Percentiles rank a stretch among this genome's conserved stretches.
These are phyloP conservation scores for Zoysia matrella DNA, from an alignment of 202 grass and related monocot genomes.

Conservation along the genomic window DNA sequence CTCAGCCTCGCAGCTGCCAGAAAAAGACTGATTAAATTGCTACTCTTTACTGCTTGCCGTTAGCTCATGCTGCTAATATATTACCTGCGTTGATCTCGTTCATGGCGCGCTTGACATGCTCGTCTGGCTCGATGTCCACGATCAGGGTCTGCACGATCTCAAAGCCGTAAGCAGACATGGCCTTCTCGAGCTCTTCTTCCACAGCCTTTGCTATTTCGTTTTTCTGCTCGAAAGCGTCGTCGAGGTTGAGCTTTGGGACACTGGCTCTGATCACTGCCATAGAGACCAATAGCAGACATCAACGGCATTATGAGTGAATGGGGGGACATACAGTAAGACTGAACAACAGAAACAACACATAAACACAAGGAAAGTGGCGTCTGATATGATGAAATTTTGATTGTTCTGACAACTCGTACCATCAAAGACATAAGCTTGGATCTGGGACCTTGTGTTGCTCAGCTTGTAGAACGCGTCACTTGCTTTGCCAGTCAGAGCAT, in stretches of 20 bases:
- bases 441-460: slow-evolving; percentile 76
- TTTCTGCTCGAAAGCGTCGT: slow-evolving; percentile 75
- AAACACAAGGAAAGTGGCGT: background rate
- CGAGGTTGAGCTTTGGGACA: slow-evolving; percentile 65
- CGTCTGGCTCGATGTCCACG: slow-evolving; percentile 90
- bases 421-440: slow-evolving; percentile 87
- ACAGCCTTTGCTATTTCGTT: slow-evolving; percentile 71
- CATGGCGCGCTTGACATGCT: slow-evolving; percentile 84
- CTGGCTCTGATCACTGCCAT: slow-evolving; percentile 67
- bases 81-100: slow-evolving; percentile 72
- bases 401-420: slow-evolving; percentile 47
- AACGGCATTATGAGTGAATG: no score
- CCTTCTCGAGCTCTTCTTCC: slow-evolving; percentile 84
- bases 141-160: slow-evolving; percentile 97
- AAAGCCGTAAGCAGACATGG: slow-evolving; percentile 79
- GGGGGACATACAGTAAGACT: no score
- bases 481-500: slow-evolving; percentile 73
- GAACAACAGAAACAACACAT: no score
- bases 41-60: no score
- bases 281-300: slow-evolving; percentile 3
- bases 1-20: slow-evolving; percentile 59
- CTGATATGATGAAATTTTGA: slow-evolving; percentile 1
- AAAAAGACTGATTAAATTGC: background rate
- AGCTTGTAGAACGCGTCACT: slow-evolving; percentile 83
- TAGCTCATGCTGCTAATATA: no score